Conservation (phyloP, 106 monocot species). For the Agapanthus africanus region DNA sequence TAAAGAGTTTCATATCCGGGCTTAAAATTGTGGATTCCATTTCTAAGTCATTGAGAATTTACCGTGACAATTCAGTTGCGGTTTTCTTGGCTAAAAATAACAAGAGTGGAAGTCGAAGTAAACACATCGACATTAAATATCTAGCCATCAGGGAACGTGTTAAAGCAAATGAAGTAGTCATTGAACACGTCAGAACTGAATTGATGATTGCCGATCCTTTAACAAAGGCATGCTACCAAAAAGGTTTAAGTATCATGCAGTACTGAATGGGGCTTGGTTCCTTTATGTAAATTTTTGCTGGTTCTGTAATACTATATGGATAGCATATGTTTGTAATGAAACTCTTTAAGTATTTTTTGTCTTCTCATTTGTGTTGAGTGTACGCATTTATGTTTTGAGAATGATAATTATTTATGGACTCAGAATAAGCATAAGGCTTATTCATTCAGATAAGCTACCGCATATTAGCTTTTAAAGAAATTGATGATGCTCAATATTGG, state of each 20-base stretch:
- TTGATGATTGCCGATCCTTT: constrained; percentile 12
- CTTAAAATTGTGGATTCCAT: constrained; percentile 13
- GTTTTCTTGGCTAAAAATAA: constrained; percentile 14
- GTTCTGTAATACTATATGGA: too few species aligned
- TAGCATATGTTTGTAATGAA: too few species aligned
- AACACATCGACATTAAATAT: constrained; percentile 14
- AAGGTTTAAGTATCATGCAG: background rate
- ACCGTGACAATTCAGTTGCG: constrained; percentile 8
- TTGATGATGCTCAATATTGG: too few species aligned
- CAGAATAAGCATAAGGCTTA: too few species aligned
- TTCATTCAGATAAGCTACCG: too few species aligned
- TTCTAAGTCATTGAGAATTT: background rate
- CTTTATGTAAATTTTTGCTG: too few species aligned
- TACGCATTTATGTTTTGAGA: too few species aligned
- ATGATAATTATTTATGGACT: too few species aligned
- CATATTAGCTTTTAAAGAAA: too few species aligned
- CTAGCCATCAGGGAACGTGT: constrained; percentile 9
- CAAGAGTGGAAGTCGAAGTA: constrained; percentile 8
- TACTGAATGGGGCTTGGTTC: too few species aligned
- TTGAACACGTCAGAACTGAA: constrained; percentile 9
- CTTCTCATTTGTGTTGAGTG: too few species aligned
- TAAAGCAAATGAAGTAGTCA: background rate
- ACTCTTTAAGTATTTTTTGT: too few species aligned
- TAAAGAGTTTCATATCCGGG: constrained; percentile 3
- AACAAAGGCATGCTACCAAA: background rate